Evolutionary conservation across 2,329 filamentous ascomycete species (phyloP).

Genomic region (Alternaria arbusti): DNA sequence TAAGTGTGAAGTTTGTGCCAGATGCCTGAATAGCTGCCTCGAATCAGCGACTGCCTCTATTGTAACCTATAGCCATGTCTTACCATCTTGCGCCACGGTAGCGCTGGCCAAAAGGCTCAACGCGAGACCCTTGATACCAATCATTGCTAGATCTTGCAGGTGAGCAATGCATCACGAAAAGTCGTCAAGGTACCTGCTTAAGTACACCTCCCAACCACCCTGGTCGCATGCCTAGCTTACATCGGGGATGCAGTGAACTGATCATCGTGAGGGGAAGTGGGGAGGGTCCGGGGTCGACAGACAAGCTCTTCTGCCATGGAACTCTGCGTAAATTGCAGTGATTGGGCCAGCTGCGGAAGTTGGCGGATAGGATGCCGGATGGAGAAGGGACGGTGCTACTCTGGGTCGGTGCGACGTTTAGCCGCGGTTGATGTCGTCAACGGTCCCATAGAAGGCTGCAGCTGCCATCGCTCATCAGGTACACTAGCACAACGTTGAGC

Average conservation of each 20-base stretch:
- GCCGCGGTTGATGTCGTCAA: constrained; percentile 2
- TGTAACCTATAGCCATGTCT: neutral
- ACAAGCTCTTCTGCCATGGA: constrained; percentile 1
- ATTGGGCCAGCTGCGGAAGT: constrained; percentile 5
- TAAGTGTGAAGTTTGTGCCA: constrained; percentile 63
- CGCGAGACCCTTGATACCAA: constrained; percentile 11
- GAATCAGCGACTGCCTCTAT: constrained; percentile 3
- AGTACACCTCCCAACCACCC: constrained; percentile 14
- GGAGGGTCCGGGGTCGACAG: constrained; percentile 17
- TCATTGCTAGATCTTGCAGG: constrained; percentile 3
- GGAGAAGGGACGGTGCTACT: neutral
- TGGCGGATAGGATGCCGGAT: constrained; percentile 1
- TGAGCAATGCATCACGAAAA: neutral
- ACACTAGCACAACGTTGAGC: neutral
- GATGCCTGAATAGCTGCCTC: constrained; percentile 59
- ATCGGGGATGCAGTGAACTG: neutral
- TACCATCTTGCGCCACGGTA: constrained; percentile 25
- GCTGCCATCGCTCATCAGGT: neutral
- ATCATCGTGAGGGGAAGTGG: constrained; percentile 25
- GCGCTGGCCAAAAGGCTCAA: constrained; percentile 21
- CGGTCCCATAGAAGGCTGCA: neutral
- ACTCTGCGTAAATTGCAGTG: constrained; percentile 11
- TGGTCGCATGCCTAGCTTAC: constrained; percentile 6
- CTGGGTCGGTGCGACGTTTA: neutral
- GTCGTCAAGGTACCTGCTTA: constrained; percentile 6